Evolutionary conservation across 768 basidiomycete genomes (phyloP).

Genomic region (Mycena metata): DNA sequence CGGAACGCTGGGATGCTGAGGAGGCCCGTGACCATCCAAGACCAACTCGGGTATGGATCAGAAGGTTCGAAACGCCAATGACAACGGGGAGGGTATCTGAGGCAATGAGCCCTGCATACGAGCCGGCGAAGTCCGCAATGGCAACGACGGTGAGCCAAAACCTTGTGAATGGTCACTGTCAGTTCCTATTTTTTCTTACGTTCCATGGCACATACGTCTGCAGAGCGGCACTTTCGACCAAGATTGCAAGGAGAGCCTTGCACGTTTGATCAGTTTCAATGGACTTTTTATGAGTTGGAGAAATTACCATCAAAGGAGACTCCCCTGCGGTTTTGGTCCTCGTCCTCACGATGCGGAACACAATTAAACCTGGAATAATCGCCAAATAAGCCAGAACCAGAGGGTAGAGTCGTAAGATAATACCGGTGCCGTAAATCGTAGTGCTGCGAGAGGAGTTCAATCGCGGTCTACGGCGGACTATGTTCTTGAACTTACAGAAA

Average conservation of each 20-base stretch:
- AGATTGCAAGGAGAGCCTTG: constrained; percentile 10
- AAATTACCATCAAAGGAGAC: constrained; percentile 17
- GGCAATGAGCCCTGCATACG: constrained; percentile 19
- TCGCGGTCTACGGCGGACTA: constrained; percentile 15
- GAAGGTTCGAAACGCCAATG: constrained; percentile 17
- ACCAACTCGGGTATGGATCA: constrained; percentile 22
- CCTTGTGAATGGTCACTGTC: constrained; percentile 6
- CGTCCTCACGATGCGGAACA: constrained; percentile 18
- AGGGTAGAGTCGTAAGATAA: constrained; percentile 14
- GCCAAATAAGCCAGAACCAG: constrained; percentile 18
- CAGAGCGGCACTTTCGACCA: constrained; percentile 13
- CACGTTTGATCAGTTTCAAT: constrained; percentile 12
- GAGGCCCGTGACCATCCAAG: constrained; percentile 14
- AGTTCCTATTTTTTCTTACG: constrained; percentile 11
- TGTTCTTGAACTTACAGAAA: constrained; percentile 18
- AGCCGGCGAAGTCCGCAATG: constrained; percentile 14
- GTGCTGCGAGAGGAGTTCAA: constrained; percentile 20
- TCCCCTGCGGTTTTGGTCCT: constrained; percentile 12
- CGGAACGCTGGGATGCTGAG: constrained; percentile 13
- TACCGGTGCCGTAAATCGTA: constrained; percentile 23
- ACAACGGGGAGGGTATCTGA: constrained; percentile 20
- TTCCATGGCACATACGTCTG: constrained; percentile 19
- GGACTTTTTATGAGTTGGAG: constrained; percentile 12
- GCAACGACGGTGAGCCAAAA: constrained; percentile 21
- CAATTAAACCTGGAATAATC: constrained; percentile 16